These are phyloP conservation scores for Plantago major DNA, from an alignment of 257 asterid genomes.

Conservation along the genomic window DNA sequence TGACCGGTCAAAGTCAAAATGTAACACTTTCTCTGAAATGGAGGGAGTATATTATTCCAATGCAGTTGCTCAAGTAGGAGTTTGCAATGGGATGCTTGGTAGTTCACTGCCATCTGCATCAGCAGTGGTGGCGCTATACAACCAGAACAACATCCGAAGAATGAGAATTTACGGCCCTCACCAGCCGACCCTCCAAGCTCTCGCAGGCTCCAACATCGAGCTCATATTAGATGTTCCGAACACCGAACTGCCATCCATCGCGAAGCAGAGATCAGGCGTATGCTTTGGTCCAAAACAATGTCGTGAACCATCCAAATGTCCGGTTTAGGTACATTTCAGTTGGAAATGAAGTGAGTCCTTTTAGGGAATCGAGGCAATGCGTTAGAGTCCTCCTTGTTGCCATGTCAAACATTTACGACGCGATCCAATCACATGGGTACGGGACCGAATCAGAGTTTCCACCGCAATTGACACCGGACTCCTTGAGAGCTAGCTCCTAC, in stretches of 20 bases:
- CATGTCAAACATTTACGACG: slow-evolving; percentile 21
- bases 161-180: slow-evolving; percentile 43
- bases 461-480: slow-evolving; percentile 23
- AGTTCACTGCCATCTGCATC: slow-evolving; percentile 27
- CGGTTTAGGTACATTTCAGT: slow-evolving; percentile 43
- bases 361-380: slow-evolving; percentile 13
- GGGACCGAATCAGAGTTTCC: slow-evolving; percentile 22
- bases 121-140: slow-evolving; percentile 29
- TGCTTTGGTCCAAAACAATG: slow-evolving; percentile 50
- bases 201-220: slow-evolving; percentile 30
- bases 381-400: slow-evolving; percentile 25
- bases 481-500: slow-evolving; percentile 16
- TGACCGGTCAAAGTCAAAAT: too few relatives aligned
- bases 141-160: slow-evolving; percentile 29
- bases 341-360: slow-evolving; percentile 52
- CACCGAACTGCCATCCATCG: slow-evolving; percentile 30
- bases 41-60: neutral
- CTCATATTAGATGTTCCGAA: slow-evolving; percentile 40
- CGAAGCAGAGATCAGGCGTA: slow-evolving; percentile 51
- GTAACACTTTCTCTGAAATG: too few relatives aligned
- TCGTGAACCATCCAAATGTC: slow-evolving; percentile 35
- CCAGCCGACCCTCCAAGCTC: slow-evolving; percentile 31
- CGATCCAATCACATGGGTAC: slow-evolving; percentile 25
- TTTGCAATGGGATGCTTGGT: slow-evolving; percentile 34
- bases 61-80: slow-evolving; percentile 41